Conservation (phyloP, 2,329 filamentous ascomycete genomes). For the Trichoderma gracile region DNA sequence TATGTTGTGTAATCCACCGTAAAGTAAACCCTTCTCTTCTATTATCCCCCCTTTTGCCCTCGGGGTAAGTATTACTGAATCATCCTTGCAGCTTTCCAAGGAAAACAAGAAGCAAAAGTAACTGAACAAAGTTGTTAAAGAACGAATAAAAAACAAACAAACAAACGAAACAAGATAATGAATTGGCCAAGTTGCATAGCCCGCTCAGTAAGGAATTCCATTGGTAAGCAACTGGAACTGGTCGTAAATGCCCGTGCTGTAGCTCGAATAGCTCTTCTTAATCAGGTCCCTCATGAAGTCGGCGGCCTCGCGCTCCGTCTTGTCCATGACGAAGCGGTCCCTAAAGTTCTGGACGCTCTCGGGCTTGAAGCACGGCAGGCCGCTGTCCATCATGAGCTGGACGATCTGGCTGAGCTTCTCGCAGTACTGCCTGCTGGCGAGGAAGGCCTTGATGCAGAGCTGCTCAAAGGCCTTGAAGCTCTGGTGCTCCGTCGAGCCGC, state of each 20-base stretch:
- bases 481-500: slow-evolving; percentile 79
- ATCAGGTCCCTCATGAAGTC: slow-evolving; percentile 91
- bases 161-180: background rate
- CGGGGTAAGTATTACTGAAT: background rate
- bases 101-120: background rate
- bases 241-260: slow-evolving; percentile 93
- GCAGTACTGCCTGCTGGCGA: slow-evolving; percentile 81
- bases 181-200: background rate
- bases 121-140: background rate
- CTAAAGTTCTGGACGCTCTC: slow-evolving; percentile 91
- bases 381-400: slow-evolving; percentile 91
- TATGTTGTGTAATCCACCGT: background rate
- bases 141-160: background rate
- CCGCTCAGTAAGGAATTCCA: slow-evolving; percentile 83
- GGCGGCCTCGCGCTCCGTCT: slow-evolving; percentile 87
- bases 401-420: slow-evolving; percentile 91
- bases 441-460: slow-evolving; percentile 90
- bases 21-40: background rate
- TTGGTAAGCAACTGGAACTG: slow-evolving; percentile 97
- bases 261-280: slow-evolving; percentile 85
- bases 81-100: background rate
- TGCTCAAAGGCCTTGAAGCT: slow-evolving; percentile 96
- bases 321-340: slow-evolving; percentile 89
- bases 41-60: background rate
- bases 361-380: slow-evolving; percentile 95